Conservation (phyloP, 129 eudicot species). For the Tagetes erecta region DNA sequence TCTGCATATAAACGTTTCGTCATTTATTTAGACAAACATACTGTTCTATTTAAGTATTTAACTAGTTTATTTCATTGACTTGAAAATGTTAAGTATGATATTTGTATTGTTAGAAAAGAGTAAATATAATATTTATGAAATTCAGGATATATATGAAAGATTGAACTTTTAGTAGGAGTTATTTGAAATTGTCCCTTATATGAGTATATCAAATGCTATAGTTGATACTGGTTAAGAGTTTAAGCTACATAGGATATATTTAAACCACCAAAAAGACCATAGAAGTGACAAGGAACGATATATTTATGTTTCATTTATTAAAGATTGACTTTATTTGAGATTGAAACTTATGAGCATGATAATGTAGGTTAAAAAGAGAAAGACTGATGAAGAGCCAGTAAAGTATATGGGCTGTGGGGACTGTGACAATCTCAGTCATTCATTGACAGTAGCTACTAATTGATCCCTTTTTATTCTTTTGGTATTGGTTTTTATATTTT, state of each 20-base stretch:
- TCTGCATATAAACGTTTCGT: neutral
- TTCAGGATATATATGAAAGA: neutral
- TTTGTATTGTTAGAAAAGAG: neutral
- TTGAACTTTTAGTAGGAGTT: neutral
- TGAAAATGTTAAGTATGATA: neutral
- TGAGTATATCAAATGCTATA: neutral
- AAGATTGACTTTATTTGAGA: neutral
- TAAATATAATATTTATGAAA: neutral
- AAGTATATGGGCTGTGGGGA: slow-evolving; percentile 94
- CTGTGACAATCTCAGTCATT: slow-evolving; percentile 87
- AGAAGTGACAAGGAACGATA: slow-evolving; percentile 5
- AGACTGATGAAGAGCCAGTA: slow-evolving; percentile 70
- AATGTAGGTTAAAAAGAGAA: slow-evolving; percentile 75
- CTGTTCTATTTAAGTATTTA: neutral
- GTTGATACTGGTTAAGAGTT: slow-evolving; percentile 5
- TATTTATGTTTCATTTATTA: neutral
- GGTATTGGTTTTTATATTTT: slow-evolving; percentile 12
- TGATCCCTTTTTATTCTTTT: neutral
- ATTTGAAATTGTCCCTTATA: neutral
- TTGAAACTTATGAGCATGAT: slow-evolving; percentile 16
- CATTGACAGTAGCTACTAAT: slow-evolving; percentile 60
- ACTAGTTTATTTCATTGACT: neutral
- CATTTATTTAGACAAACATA: neutral
- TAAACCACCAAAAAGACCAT: slow-evolving; percentile 2
- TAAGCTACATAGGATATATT: neutral